Evolutionary conservation across 805 yeast species (phyloP).

Genomic region (Yamadazyma sp.): DNA sequence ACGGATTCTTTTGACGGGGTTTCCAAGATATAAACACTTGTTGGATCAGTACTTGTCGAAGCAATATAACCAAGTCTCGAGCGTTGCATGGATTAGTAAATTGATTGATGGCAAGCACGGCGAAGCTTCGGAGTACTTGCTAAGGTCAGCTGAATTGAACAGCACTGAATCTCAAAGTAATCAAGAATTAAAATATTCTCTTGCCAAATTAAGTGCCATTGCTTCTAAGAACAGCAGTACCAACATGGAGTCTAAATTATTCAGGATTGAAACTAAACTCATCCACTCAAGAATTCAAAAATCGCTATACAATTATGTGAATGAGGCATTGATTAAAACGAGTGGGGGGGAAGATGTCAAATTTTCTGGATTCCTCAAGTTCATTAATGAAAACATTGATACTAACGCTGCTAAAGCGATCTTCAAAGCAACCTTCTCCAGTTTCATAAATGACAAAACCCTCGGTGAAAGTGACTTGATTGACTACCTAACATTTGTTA

Average conservation of each 20-base stretch:
- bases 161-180: constrained; percentile 44
- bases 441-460: constrained; percentile 37
- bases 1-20: constrained; percentile 54
- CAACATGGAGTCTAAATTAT: constrained; percentile 26
- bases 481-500: constrained; percentile 50
- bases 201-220: constrained; percentile 68
- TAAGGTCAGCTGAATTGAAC: constrained; percentile 33
- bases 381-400: constrained; percentile 19
- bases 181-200: constrained; percentile 58
- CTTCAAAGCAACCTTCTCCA: constrained; percentile 22
- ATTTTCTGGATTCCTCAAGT: constrained; percentile 17
- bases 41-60: constrained; percentile 54
- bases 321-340: constrained; percentile 8
- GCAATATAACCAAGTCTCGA: constrained; percentile 41
- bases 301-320: constrained; percentile 21
- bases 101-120: constrained; percentile 50
- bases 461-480: constrained; percentile 48
- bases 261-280: constrained; percentile 51
- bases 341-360: constrained; percentile 13
- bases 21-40: constrained; percentile 50
- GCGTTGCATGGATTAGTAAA: constrained; percentile 73
- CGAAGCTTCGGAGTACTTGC: constrained; percentile 50
- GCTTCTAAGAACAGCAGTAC: constrained; percentile 29
- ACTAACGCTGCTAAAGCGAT: constrained; percentile 13
- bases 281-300: constrained; percentile 52